These are phyloP conservation scores for Nakazawaea molendinolei DNA, from an alignment of 805 yeast species.

Conservation along the genomic window DNA sequence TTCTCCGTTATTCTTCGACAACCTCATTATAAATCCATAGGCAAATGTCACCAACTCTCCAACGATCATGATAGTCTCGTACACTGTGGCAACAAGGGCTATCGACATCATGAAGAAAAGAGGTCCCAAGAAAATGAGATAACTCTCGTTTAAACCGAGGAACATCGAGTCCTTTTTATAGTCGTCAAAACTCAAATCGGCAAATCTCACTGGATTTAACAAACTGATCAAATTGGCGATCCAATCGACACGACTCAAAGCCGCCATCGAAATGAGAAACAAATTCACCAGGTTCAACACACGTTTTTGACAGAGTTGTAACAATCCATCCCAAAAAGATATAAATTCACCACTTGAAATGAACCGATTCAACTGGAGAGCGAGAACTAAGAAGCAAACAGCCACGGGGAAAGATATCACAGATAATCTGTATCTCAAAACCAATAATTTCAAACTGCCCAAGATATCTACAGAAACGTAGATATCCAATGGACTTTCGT, in stretches of 20 bases:
- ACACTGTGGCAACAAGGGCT: conserved; percentile 33
- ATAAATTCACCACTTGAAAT: conserved; percentile 32
- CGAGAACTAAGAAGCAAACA: conserved; percentile 42
- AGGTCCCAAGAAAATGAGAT: conserved; percentile 54
- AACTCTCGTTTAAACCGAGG: conserved; percentile 57
- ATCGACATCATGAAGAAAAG: conserved; percentile 42
- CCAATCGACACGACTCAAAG: conserved; percentile 25
- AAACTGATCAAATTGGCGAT: conserved; percentile 33
- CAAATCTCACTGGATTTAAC: conserved; percentile 49
- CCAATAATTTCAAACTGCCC: conserved; percentile 59
- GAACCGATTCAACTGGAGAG: conserved; percentile 48
- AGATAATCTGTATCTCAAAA: conserved; percentile 71
- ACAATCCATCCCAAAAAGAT: conserved; percentile 40
- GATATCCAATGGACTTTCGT: conserved; percentile 30
- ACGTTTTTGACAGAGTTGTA: conserved; percentile 25
- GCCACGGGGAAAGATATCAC: conserved; percentile 65
- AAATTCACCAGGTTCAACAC: conserved; percentile 21
- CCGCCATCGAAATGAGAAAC: conserved; percentile 30
- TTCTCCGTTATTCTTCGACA: conserved; percentile 2
- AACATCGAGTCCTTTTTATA: conserved; percentile 49
- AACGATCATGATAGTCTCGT: conserved; percentile 19
- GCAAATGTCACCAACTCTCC: conserved; percentile 9
- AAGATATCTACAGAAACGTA: conserved; percentile 43
- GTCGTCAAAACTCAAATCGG: conserved; percentile 27
- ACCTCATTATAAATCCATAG: neutral